Conservation (phyloP, 2,329 filamentous ascomycete species). For the Piedraia hortae region DNA sequence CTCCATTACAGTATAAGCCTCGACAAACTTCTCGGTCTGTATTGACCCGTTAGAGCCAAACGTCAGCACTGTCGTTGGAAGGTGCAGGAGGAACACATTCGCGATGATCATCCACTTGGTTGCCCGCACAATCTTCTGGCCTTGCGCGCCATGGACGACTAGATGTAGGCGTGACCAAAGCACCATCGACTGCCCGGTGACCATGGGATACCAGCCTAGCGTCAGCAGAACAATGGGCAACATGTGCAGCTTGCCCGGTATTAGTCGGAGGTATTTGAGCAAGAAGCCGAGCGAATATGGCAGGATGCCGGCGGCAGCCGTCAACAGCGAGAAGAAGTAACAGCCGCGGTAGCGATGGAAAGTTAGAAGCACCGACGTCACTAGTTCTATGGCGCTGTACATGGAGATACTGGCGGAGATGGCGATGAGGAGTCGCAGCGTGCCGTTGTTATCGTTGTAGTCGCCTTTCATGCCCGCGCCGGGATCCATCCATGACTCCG, state of each 20-base stretch:
- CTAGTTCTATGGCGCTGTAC: slow-evolving; percentile 17
- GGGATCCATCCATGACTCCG: too few relatives aligned
- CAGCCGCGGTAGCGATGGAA: slow-evolving; percentile 20
- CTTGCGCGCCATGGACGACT: neutral
- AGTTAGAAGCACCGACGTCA: slow-evolving; percentile 16
- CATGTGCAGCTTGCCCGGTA: too few relatives aligned
- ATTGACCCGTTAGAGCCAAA: neutral
- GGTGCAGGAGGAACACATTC: neutral
- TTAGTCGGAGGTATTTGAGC: too few relatives aligned
- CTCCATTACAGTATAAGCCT: slow-evolving; percentile 1
- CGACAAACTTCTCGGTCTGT: neutral
- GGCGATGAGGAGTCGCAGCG: neutral
- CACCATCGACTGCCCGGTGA: slow-evolving; percentile 1
- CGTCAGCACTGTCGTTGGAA: neutral
- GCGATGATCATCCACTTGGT: slow-evolving; percentile 1
- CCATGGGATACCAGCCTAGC: slow-evolving; percentile 1
- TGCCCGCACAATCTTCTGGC: neutral
- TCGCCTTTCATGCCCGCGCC: too few relatives aligned
- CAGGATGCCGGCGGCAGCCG: slow-evolving; percentile 17
- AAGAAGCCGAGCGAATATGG: too few relatives aligned
- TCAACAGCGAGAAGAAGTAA: slow-evolving; percentile 22
- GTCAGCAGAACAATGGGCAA: too few relatives aligned
- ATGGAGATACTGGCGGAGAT: neutral
- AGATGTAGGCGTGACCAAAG: slow-evolving; percentile 1
- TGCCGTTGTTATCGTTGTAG: neutral